Percentiles rank a stretch among this genome's conserved stretches.
Evolutionary conservation across 768 basidiomycete species (phyloP).

Genomic region (Agaricus subrufescens): DNA sequence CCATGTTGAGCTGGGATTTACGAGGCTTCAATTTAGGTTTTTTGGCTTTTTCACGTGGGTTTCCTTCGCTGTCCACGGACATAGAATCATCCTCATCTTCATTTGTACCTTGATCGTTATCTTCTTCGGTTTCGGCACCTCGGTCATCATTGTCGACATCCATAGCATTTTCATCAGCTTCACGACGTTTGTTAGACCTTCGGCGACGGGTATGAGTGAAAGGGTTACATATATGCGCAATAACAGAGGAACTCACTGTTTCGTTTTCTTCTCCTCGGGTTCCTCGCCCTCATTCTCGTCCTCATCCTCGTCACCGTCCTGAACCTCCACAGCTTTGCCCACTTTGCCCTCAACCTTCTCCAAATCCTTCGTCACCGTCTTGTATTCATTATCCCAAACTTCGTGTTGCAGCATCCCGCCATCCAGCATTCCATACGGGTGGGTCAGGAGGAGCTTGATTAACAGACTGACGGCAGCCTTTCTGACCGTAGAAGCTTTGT

Average conservation of each 20-base stretch:
- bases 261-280: slow-evolving; percentile 28
- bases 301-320: slow-evolving; percentile 33
- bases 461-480: slow-evolving; percentile 77
- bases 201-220: not conserved
- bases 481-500: slow-evolving; percentile 87
- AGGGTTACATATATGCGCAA: not conserved
- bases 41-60: slow-evolving; percentile 34
- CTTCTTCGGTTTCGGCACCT: slow-evolving; percentile 34
- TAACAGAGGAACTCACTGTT: slow-evolving; percentile 21
- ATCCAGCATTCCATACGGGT: slow-evolving; percentile 83
- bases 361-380: slow-evolving; percentile 56
- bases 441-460: slow-evolving; percentile 71
- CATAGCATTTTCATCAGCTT: slow-evolving; percentile 29
- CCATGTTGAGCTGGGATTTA: slow-evolving; percentile 67
- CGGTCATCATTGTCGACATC: slow-evolving; percentile 30
- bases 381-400: slow-evolving; percentile 74
- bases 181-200: slow-evolving; percentile 22
- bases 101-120: slow-evolving; percentile 24
- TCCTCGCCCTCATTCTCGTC: slow-evolving; percentile 27
- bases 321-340: slow-evolving; percentile 55
- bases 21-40: slow-evolving; percentile 49
- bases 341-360: slow-evolving; percentile 63
- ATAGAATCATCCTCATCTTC: slow-evolving; percentile 19
- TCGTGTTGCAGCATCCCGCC: slow-evolving; percentile 73
- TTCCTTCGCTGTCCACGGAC: slow-evolving; percentile 24